Evolutionary conservation across 1,284 basidiomycete genomes (phyloP).

Genomic region (Rhodofomes roseus): DNA sequence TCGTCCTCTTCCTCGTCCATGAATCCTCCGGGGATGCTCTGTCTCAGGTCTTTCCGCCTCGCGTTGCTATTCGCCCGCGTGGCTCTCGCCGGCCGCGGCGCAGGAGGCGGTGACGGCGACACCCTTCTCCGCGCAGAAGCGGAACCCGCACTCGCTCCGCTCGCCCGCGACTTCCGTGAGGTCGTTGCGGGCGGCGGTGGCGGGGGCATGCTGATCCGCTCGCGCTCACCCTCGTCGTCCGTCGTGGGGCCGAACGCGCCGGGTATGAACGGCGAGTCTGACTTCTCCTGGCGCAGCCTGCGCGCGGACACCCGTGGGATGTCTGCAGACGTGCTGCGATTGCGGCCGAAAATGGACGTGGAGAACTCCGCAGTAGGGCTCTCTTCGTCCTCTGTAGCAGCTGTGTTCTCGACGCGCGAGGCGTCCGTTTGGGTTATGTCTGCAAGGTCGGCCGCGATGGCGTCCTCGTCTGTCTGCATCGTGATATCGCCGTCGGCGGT

Average conservation of each 20-base stretch:
- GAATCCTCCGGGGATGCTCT: conserved; percentile 54
- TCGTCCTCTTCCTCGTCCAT: conserved; percentile 45
- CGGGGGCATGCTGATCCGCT: conserved; percentile 1
- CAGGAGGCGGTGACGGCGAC: conserved; percentile 5
- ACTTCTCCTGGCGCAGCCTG: conserved; percentile 12
- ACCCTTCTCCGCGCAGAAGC: not conserved
- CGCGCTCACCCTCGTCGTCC: conserved; percentile 18
- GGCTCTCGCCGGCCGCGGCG: conserved; percentile 11
- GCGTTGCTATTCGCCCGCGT: conserved; percentile 14
- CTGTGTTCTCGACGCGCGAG: not conserved
- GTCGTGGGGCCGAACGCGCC: conserved; percentile 34
- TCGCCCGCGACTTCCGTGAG: not conserved
- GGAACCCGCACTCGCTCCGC: no score
- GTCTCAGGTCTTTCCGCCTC: conserved; percentile 26
- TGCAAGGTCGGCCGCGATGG: conserved; percentile 4
- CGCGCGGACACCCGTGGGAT: conserved; percentile 1
- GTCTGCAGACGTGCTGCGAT: conserved; percentile 7
- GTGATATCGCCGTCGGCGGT: conserved; percentile 4
- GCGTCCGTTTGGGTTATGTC: not conserved
- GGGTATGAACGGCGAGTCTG: conserved; percentile 30
- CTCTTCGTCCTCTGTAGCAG: not conserved
- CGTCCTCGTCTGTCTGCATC: conserved; percentile 5
- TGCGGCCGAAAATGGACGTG: conserved; percentile 16
- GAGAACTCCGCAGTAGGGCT: conserved; percentile 14
- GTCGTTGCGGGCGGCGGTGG: conserved; percentile 5